Evolutionary conservation across 1,284 basidiomycete genomes (phyloP).

Genomic region (Apiotrichum gracile): DNA sequence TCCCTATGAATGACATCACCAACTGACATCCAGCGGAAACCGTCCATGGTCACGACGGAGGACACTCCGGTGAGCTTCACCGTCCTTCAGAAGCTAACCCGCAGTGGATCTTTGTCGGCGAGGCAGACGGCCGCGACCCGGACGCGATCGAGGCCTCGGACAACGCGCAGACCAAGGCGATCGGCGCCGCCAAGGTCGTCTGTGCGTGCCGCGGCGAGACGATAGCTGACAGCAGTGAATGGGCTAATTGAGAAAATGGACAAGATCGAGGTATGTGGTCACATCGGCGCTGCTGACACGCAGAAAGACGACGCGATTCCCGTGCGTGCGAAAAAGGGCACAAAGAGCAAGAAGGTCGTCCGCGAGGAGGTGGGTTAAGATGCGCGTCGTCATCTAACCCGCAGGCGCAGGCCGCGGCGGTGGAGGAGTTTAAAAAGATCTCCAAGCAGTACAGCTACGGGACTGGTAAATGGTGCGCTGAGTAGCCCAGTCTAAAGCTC

Average conservation of each 20-base stretch:
- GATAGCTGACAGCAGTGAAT: constrained; percentile 16
- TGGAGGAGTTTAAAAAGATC: constrained; percentile 19
- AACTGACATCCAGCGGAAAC: constrained; percentile 15
- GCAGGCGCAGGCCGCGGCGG: constrained; percentile 17
- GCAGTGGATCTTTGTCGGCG: constrained; percentile 28
- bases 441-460: constrained; percentile 18
- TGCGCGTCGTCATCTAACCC: not conserved
- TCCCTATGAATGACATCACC: not conserved
- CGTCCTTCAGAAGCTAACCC: not conserved
- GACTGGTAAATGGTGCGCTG: constrained; percentile 35
- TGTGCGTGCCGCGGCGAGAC: constrained; percentile 6
- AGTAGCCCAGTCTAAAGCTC: too few relatives aligned
- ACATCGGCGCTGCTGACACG: not conserved
- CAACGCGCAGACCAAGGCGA: constrained; percentile 1
- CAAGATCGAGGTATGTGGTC: constrained; percentile 18
- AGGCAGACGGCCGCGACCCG: constrained; percentile 9
- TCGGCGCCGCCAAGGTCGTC: constrained; percentile 14
- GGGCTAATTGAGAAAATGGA: constrained; percentile 13
- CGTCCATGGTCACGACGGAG: constrained; percentile 18
- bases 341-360: constrained; percentile 25
- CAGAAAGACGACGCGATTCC: constrained; percentile 25
- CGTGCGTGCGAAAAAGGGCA: constrained; percentile 28
- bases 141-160: constrained; percentile 5
- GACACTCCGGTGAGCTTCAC: constrained; percentile 14
- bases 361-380: constrained; percentile 22